These are phyloP conservation scores for Candida dajiaensis DNA, from an alignment of 805 yeast genomes.

Conservation along the genomic window DNA sequence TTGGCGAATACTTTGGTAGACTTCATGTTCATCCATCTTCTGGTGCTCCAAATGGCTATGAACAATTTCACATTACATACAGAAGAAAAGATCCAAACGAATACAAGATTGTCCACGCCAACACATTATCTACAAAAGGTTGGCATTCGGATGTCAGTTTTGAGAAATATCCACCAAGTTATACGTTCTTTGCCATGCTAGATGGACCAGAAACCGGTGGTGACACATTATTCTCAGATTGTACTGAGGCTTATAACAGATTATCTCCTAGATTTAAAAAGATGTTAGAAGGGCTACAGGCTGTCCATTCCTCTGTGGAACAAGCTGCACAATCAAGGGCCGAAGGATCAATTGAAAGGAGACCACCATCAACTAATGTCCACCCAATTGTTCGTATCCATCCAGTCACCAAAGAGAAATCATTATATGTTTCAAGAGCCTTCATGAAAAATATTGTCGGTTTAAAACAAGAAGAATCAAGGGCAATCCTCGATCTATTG, in stretches of 20 bases:
- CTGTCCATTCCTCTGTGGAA: constrained; percentile 62
- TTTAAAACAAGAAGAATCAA: constrained; percentile 67
- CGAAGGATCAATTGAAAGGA: constrained; percentile 63
- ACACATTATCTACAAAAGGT: constrained; percentile 19
- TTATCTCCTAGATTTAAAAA: constrained; percentile 60
- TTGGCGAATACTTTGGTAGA: constrained; percentile 62
- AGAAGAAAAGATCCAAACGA: constrained; percentile 36
- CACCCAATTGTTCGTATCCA: constrained; percentile 72
- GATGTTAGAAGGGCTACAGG: constrained; percentile 55
- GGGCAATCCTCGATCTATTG: constrained; percentile 51
- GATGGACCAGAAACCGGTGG: constrained; percentile 65
- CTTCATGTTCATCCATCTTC: constrained; percentile 70
- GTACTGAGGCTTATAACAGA: constrained; percentile 64
- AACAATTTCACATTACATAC: constrained; percentile 60
- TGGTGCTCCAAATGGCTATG: constrained; percentile 55
- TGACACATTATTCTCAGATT: constrained; percentile 73
- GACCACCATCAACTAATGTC: constrained; percentile 44
- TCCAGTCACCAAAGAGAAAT: constrained; percentile 64
- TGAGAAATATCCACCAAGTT: constrained; percentile 68
- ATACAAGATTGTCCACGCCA: constrained; percentile 24
- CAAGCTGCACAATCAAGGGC: constrained; percentile 55
- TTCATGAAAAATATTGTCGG: constrained; percentile 67
- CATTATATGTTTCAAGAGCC: constrained; percentile 49
- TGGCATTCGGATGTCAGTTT: constrained; percentile 78
- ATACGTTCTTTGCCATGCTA: constrained; percentile 59